A percentile compares a stretch with the other conserved stretches of the same genome.
Conservation (phyloP, 495 filamentous ascomycete genomes). For the Penicillium canescens region DNA sequence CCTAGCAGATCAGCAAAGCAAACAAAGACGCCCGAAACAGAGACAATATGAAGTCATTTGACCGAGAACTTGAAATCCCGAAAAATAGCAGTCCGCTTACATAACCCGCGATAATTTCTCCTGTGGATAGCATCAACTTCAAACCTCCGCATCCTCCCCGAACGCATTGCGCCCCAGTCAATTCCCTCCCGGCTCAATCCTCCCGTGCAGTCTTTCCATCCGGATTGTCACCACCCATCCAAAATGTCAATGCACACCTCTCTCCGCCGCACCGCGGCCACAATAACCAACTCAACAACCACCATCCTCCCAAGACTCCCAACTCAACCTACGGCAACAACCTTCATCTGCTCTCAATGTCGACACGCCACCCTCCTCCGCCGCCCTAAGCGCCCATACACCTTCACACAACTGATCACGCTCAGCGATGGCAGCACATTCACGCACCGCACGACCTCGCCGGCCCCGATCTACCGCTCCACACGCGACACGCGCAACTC, state of each 20-base stretch:
- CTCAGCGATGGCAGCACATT: constrained; percentile 90
- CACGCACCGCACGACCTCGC: constrained; percentile 85
- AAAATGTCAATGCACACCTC: constrained; percentile 42
- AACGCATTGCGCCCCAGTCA: constrained; percentile 9
- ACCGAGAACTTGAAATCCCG: constrained; percentile 7
- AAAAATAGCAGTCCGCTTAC: constrained; percentile 24
- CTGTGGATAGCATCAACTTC: constrained; percentile 25
- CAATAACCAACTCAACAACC: constrained; percentile 30
- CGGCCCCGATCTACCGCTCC: constrained; percentile 70
- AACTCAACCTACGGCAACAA: constrained; percentile 30
- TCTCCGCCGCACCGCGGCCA: constrained; percentile 45
- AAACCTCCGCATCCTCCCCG: constrained; percentile 12
- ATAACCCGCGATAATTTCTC: constrained; percentile 34
- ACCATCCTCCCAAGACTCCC: constrained; percentile 25
- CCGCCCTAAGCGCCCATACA: constrained; percentile 88
- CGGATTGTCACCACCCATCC: background rate
- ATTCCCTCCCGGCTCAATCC: background rate
- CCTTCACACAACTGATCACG: constrained; percentile 93
- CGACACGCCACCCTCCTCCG: constrained; percentile 88
- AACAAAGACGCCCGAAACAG: constrained; percentile 13
- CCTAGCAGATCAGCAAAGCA: constrained; percentile 4
- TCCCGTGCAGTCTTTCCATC: background rate
- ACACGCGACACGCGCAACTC: constrained; percentile 87
- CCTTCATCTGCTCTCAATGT: constrained; percentile 50
- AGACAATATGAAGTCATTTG: constrained; percentile 9